Percentiles rank a stretch among this genome's conserved stretches.
phyloP scores from a whole-genome alignment of 805 yeast species.

The Saturnispora saitoi region DNA sequence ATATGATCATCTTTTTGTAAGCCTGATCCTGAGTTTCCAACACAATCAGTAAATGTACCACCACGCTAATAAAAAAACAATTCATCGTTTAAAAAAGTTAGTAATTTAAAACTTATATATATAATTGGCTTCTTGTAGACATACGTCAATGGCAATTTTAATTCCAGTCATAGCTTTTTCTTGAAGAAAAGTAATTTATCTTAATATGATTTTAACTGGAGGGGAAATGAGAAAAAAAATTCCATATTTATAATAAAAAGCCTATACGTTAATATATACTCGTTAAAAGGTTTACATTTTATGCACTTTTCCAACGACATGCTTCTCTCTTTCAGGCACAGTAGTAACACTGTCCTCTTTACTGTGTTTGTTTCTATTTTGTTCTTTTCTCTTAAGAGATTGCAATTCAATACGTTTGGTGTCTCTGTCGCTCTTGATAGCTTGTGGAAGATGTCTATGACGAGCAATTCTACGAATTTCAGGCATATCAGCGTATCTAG shows the following conservation, averaged over 20 bases:
- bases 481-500: slow-evolving; percentile 92
- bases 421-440: slow-evolving; percentile 82
- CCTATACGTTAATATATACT: neutral
- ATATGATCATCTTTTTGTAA: slow-evolving; percentile 50
- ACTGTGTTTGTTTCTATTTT: slow-evolving; percentile 72
- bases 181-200: neutral
- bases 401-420: slow-evolving; percentile 69
- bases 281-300: slow-evolving; percentile 27
- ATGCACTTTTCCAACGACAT: slow-evolving; percentile 73
- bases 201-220: too few species aligned
- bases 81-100: neutral
- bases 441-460: slow-evolving; percentile 87
- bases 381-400: slow-evolving; percentile 71
- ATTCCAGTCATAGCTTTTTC: slow-evolving; percentile 5
- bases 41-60: slow-evolving; percentile 85
- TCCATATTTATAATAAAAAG: neutral
- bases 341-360: slow-evolving; percentile 52
- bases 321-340: slow-evolving; percentile 74
- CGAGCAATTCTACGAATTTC: slow-evolving; percentile 83
- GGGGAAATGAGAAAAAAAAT: too few species aligned
- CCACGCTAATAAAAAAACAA: slow-evolving; percentile 38
- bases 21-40: slow-evolving; percentile 43
- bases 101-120: neutral
- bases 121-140: neutral
- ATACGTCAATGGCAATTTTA: slow-evolving; percentile 16